Percentiles rank a stretch among this genome's conserved stretches.
Evolutionary conservation across 2,329 filamentous ascomycete genomes (phyloP).

Genomic region (Cercospora sesami): DNA sequence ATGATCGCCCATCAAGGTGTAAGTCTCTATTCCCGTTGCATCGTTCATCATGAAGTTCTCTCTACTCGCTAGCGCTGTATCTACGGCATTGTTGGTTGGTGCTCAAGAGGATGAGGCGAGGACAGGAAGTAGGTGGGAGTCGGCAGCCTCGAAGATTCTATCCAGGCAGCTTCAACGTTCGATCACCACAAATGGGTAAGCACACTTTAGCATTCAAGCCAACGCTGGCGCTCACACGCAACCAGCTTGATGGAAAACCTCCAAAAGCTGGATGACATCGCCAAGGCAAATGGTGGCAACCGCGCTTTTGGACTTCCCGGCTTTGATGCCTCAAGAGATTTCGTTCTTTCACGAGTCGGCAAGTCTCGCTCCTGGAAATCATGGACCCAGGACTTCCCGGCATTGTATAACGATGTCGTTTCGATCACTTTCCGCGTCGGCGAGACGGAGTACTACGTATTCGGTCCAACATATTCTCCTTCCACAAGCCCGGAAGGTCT

Average conservation of each 20-base stretch:
- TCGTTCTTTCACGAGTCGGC: constrained; percentile 53
- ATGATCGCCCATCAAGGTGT: constrained; percentile 4
- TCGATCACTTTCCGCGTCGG: constrained; percentile 41
- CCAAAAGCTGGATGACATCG: constrained; percentile 57
- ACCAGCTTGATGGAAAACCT: constrained; percentile 56
- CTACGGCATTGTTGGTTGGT: constrained; percentile 1
- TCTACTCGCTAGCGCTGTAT: background rate
- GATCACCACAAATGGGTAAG: constrained; percentile 18
- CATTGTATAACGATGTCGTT: constrained; percentile 28
- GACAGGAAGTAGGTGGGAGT: constrained; percentile 5
- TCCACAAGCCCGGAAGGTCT: constrained; percentile 43
- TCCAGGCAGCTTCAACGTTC: constrained; percentile 20
- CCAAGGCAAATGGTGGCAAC: constrained; percentile 57
- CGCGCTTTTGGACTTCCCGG: constrained; percentile 61
- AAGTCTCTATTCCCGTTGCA: background rate
- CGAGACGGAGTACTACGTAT: constrained; percentile 46
- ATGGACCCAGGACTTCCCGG: constrained; percentile 24
- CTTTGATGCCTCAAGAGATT: constrained; percentile 60
- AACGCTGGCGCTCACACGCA: background rate
- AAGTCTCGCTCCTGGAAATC: constrained; percentile 38
- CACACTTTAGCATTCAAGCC: background rate
- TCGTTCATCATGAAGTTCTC: constrained; percentile 11
- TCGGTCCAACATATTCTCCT: constrained; percentile 58
- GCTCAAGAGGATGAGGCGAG: constrained; percentile 8
- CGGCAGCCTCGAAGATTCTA: constrained; percentile 7